Evolutionary conservation across 495 filamentous ascomycete genomes (phyloP), one percentile per base, ranked within the genome.

Genomic region (Penicillium diatomitis): DNA sequence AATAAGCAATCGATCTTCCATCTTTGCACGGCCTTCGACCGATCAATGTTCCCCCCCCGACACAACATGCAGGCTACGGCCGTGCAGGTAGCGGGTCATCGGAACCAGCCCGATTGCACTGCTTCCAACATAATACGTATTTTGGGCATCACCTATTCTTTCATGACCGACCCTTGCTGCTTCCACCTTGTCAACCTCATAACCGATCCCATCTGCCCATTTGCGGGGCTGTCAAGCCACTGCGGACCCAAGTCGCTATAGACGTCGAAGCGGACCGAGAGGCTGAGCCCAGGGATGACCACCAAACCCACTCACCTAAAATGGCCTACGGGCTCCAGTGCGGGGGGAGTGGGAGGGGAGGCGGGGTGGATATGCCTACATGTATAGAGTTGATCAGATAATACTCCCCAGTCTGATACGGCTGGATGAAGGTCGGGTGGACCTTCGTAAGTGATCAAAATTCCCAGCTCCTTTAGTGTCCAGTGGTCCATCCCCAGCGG

Each of bases 201-300:
- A 48, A 57, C 48, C 50, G 53, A 50, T 49, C 44, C 52, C 51
- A 54, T 58, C 51, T 52, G 55, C 54, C 58, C 35, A 56, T 38
- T 34, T 55, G 56, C 56, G 59, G 56, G 59, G 59, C 53, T 56
- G 51, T 56, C 59, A 62, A 57, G 59, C 59, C 59, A 62, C 59
- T 57, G 59, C 59, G 59, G 59, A 59, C 56, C 53, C 50, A 38
- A 37, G 35, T 40, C 34, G 39, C 45, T 20, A 20, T 20, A 32
- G 45, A 32, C 31, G 43, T 33, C 34, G 28, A 36, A 12, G 32
- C 35, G 44, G 20, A 20, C 20, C 20, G 20, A 20, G 20, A 20
- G 20, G 20, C 20, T 20, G 20, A 20, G 20, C 20, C 44, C 44
- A 46, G 44, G 44, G 44, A 34, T 32, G 32, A 42, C 28, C 9